Percentiles rank a stretch among this genome's conserved stretches.
These are phyloP conservation scores for Acacia concinna DNA, from an alignment of 331 rosid genomes.

Conservation along the genomic window DNA sequence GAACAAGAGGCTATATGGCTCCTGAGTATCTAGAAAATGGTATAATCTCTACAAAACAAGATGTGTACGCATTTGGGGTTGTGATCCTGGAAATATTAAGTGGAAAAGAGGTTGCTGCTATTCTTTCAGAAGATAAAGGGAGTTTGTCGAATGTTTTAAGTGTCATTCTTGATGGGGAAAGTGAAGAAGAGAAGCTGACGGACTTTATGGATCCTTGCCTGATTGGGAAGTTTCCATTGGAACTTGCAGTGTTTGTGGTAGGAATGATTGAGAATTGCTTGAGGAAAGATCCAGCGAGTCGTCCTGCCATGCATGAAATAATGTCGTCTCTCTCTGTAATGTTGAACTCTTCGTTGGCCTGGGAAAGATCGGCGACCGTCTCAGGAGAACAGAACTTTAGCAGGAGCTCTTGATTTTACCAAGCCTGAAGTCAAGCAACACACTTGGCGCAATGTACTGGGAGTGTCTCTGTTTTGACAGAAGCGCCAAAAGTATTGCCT, in stretches of 20 bases:
- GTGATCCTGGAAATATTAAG: constrained; percentile 64
- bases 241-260: constrained; percentile 53
- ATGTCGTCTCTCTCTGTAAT: constrained; percentile 55
- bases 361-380: constrained; percentile 52
- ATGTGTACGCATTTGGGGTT: constrained; percentile 82
- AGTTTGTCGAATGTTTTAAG: constrained; percentile 41
- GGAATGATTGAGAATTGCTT: constrained; percentile 54
- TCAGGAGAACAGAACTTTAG: constrained; percentile 23
- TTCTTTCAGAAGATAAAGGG: constrained; percentile 39
- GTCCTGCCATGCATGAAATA: constrained; percentile 73
- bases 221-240: constrained; percentile 51
- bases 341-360: constrained; percentile 57
- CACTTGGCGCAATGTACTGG: neutral
- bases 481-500: too few species aligned
- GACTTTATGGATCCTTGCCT: constrained; percentile 61
- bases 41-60: constrained; percentile 73
- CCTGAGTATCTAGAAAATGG: constrained; percentile 92
- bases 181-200: constrained; percentile 46
- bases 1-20: constrained; percentile 89
- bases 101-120: constrained; percentile 67
- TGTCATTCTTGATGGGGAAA: constrained; percentile 34
- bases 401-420: constrained; percentile 20
- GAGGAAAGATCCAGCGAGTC: constrained; percentile 52
- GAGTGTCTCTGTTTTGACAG: neutral
- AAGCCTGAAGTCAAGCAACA: constrained; percentile 5